Percentiles rank a stretch among this genome's conserved stretches.
phyloP scores from a whole-genome alignment of 1,139 yeast species.

The Petasospora rhodanensis region DNA sequence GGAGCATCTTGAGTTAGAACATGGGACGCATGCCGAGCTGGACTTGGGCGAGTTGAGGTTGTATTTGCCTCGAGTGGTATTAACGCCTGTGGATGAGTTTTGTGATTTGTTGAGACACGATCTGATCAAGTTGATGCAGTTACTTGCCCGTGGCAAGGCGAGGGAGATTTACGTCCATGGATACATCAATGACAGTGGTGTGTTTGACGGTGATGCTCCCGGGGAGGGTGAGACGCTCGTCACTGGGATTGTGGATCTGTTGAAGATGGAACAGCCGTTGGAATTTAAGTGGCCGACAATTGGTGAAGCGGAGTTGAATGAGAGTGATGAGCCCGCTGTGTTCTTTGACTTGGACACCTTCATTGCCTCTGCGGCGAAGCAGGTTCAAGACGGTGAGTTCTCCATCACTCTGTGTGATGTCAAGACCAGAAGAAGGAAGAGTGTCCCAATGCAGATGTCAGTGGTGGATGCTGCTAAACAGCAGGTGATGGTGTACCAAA shows the following conservation, averaged over 20 bases:
- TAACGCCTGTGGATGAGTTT: constrained; percentile 7
- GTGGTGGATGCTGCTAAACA: constrained; percentile 45
- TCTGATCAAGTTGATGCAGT: constrained; percentile 8
- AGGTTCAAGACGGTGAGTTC: too few relatives aligned
- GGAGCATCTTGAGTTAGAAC: constrained; percentile 42
- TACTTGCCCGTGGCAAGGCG: constrained; percentile 46
- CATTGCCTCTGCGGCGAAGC: constrained; percentile 20
- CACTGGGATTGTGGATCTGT: constrained; percentile 61
- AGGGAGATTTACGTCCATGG: constrained; percentile 60
- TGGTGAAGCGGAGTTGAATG: too few relatives aligned
- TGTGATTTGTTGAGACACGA: constrained; percentile 3
- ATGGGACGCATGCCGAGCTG: constrained; percentile 30
- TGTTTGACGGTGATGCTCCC: constrained; percentile 20
- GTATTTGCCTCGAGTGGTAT: constrained; percentile 1
- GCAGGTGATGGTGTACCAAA: constrained; percentile 56
- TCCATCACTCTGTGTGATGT: constrained; percentile 45
- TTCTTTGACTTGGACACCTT: constrained; percentile 30
- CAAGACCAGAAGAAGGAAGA: constrained; percentile 46
- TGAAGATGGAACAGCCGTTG: too few relatives aligned
- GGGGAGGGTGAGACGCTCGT: constrained; percentile 35
- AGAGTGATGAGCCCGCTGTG: too few relatives aligned
- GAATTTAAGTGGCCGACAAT: too few relatives aligned
- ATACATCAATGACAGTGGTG: constrained; percentile 35
- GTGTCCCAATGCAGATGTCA: constrained; percentile 42
- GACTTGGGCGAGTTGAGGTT: constrained; percentile 3